Evolutionary conservation across 176 grass and related monocot genomes (phyloP).

Genomic region (Oropetium thomaeum): DNA sequence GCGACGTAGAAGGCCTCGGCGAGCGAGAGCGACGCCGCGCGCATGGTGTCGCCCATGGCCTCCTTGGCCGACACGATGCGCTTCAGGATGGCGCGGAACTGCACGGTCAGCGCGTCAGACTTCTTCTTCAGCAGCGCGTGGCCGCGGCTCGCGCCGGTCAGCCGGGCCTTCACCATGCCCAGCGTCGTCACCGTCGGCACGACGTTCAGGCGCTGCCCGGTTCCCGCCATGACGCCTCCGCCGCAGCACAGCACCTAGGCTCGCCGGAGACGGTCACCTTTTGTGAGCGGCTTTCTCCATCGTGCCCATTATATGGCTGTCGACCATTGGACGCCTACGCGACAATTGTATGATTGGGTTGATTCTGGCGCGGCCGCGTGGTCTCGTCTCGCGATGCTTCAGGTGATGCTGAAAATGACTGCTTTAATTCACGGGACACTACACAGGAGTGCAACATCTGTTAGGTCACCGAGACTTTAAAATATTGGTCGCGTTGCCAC

Average conservation of each 20-base stretch:
- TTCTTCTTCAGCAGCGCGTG: conserved; percentile 94
- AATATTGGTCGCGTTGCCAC: not conserved
- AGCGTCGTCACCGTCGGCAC: conserved; percentile 82
- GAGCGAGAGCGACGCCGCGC: conserved; percentile 64
- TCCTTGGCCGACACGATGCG: conserved; percentile 73
- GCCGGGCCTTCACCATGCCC: conserved; percentile 64
- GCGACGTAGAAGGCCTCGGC: conserved; percentile 71
- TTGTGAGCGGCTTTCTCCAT: not conserved
- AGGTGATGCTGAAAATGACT: conserved; percentile 8
- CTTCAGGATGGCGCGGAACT: conserved; percentile 71
- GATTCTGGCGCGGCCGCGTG: not conserved
- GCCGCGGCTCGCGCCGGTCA: conserved; percentile 59
- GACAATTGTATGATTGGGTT: conserved; percentile 1
- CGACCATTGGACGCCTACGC: not conserved
- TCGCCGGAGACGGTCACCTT: not conserved
- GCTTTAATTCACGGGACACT: not conserved
- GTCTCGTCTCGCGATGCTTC: conserved; percentile 29
- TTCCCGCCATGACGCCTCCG: conserved; percentile 52
- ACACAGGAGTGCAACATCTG: not conserved
- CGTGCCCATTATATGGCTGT: not conserved
- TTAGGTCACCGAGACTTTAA: not conserved
- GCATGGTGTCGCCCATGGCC: conserved; percentile 75
- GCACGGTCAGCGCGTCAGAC: conserved; percentile 70
- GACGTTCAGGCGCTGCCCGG: conserved; percentile 64
- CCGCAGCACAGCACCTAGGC: not conserved